A percentile compares a stretch with the other conserved stretches of the same genome.
phyloP scores from a whole-genome alignment of 2,329 filamentous ascomycete genomes.

The Phyllosticta paracitricarpa region DNA sequence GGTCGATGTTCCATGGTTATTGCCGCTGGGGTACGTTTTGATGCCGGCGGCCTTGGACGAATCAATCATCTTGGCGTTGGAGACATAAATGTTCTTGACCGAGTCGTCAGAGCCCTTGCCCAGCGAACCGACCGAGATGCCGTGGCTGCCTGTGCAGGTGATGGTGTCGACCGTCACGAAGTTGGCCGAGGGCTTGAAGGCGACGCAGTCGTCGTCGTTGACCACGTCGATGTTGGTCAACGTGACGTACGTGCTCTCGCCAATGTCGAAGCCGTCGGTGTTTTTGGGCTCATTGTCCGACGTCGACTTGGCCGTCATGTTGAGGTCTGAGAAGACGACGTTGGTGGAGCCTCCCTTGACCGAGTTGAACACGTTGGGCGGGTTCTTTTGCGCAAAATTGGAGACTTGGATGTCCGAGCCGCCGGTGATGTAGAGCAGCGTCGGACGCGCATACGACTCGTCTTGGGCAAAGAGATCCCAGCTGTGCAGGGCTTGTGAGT shows the following conservation, averaged over 20 bases:
- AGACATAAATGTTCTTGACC: conserved; percentile 35
- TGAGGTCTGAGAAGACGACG: conserved; percentile 28
- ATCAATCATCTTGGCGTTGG: conserved; percentile 30
- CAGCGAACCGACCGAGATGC: conserved; percentile 39
- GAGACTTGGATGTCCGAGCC: conserved; percentile 29
- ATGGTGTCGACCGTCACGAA: conserved; percentile 33
- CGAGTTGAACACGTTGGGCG: conserved; percentile 37
- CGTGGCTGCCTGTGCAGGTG: conserved; percentile 36
- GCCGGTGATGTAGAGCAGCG: conserved; percentile 32
- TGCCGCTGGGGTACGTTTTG: conserved; percentile 35
- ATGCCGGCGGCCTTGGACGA: conserved; percentile 39
- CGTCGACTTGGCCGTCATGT: conserved; percentile 30
- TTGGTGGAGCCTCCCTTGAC: conserved; percentile 28
- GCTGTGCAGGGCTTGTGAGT: not conserved
- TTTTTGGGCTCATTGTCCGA: conserved; percentile 31
- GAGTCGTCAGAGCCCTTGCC: conserved; percentile 31
- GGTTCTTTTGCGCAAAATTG: conserved; percentile 31
- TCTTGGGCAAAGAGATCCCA: conserved; percentile 33
- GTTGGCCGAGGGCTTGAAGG: conserved; percentile 33
- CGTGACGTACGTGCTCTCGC: conserved; percentile 28
- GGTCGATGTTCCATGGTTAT: conserved; percentile 23
- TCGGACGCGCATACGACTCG: conserved; percentile 31
- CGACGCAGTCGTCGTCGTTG: conserved; percentile 38
- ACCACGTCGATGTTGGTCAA: conserved; percentile 27
- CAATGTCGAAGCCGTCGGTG: conserved; percentile 37